These are phyloP conservation scores for Fusarium tjaetaba DNA, from an alignment of 2,329 filamentous ascomycete genomes.

Conservation along the genomic window DNA sequence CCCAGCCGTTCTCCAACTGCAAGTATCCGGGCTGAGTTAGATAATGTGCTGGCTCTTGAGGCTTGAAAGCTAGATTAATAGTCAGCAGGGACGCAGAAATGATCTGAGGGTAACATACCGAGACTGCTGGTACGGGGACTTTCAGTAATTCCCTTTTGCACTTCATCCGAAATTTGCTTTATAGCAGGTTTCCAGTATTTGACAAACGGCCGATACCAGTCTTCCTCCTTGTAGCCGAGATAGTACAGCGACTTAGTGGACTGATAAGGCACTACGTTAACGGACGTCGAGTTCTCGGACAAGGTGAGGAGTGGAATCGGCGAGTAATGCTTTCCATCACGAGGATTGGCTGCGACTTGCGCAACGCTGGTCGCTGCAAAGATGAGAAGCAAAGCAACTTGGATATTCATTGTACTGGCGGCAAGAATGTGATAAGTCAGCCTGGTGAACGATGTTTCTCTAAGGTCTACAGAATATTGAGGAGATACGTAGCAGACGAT, in stretches of 20 bases:
- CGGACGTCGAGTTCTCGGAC: neutral
- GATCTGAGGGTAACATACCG: accelerated
- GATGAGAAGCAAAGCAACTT: too few relatives aligned
- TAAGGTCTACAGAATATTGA: too few relatives aligned
- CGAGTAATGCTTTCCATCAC: neutral
- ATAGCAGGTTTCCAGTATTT: neutral
- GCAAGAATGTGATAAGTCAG: too few relatives aligned
- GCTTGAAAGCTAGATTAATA: neutral
- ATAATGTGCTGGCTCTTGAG: neutral
- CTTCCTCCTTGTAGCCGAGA: neutral
- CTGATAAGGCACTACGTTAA: neutral
- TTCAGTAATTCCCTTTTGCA: neutral
- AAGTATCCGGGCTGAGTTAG: neutral
- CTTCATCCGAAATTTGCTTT: neutral
- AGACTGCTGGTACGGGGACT: neutral
- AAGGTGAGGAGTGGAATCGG: neutral
- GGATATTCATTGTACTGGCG: too few relatives aligned
- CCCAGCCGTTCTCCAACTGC: neutral
- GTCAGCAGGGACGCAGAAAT: neutral
- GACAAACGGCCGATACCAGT: neutral
- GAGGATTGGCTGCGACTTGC: neutral
- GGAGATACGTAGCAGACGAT: too few relatives aligned
- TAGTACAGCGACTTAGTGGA: neutral
- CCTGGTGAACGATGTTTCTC: too few relatives aligned
- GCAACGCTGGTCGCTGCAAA: too few relatives aligned